phyloP scores from a whole-genome alignment of 2,329 filamentous ascomycete species.

The Pleochaeta shiraiana region DNA sequence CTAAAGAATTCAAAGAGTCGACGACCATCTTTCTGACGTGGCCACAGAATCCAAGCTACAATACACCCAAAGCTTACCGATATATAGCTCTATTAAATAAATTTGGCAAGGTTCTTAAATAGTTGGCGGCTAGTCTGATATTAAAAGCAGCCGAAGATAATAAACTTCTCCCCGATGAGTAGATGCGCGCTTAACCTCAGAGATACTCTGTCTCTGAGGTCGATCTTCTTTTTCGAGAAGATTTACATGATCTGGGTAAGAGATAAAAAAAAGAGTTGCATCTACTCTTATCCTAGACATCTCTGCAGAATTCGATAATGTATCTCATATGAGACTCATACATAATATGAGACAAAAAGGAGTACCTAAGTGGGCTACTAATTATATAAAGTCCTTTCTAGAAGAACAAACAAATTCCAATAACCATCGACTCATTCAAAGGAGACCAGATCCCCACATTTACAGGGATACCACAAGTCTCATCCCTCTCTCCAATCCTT shows the following conservation, averaged over 20 bases:
- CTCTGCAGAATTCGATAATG: not conserved
- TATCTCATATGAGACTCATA: not conserved
- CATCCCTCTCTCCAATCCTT: not conserved
- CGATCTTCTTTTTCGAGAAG: not conserved
- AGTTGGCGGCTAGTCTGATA: not conserved
- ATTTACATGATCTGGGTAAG: not conserved
- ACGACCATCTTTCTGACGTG: not conserved
- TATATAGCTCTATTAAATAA: not conserved
- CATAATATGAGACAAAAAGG: not conserved
- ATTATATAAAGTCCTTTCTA: not conserved
- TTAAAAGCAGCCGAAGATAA: not conserved
- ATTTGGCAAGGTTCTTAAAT: not conserved
- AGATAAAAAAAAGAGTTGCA: not conserved
- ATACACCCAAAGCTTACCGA: constrained; percentile 1
- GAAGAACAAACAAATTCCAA: not conserved
- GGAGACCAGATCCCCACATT: not conserved
- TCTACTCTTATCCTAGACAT: not conserved
- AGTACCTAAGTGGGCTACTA: not conserved
- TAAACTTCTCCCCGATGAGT: not conserved
- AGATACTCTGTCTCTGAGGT: not conserved
- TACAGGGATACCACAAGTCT: not conserved
- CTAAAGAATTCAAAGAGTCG: constrained; percentile 2
- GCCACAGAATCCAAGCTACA: constrained; percentile 2
- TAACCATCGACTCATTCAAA: not conserved
- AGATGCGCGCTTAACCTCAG: not conserved